Evolutionary conservation across 2,329 filamentous ascomycete genomes (phyloP).

Genomic region (Aspergillus luchuensis): DNA sequence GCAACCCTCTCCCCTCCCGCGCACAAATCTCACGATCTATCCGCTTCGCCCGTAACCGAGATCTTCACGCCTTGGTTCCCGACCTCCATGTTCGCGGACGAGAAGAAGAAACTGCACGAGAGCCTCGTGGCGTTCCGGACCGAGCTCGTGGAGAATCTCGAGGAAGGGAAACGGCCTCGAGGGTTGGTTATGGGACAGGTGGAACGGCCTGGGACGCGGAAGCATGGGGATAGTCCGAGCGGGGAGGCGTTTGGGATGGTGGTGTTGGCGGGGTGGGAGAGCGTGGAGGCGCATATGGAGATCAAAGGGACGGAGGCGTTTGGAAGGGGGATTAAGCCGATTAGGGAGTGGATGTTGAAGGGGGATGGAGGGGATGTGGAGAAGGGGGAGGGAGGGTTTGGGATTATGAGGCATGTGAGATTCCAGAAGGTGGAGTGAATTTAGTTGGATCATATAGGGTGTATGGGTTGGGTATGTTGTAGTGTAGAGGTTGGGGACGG

Average conservation of each 20-base stretch:
- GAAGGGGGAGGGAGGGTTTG: conserved; percentile 41
- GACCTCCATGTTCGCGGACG: conserved; percentile 30
- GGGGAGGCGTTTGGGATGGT: conserved; percentile 48
- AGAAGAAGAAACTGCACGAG: conserved; percentile 31
- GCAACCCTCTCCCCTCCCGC: conserved; percentile 33
- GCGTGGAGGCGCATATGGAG: conserved; percentile 51
- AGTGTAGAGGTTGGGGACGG: too few relatives aligned
- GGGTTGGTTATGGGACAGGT: conserved; percentile 42
- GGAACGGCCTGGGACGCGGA: conserved; percentile 36
- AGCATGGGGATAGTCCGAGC: conserved; percentile 40
- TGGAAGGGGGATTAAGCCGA: conserved; percentile 39
- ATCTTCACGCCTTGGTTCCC: conserved; percentile 50
- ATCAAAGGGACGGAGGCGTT: conserved; percentile 52
- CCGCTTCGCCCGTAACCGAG: conserved; percentile 52
- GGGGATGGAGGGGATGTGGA: conserved; percentile 46
- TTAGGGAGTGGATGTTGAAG: conserved; percentile 45
- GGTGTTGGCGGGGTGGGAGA: conserved; percentile 55
- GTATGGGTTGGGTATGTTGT: too few relatives aligned
- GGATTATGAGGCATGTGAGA: conserved; percentile 34
- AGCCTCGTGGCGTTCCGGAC: conserved; percentile 44
- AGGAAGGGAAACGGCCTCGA: conserved; percentile 24
- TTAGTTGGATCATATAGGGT: too few relatives aligned
- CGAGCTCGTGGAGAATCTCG: conserved; percentile 33
- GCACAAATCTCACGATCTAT: conserved; percentile 29
- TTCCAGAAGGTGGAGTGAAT: not conserved